A percentile compares a stretch with the other conserved stretches of the same genome.
Conservation (phyloP, 495 filamentous ascomycete species). For the Achaetomiella virescens region DNA sequence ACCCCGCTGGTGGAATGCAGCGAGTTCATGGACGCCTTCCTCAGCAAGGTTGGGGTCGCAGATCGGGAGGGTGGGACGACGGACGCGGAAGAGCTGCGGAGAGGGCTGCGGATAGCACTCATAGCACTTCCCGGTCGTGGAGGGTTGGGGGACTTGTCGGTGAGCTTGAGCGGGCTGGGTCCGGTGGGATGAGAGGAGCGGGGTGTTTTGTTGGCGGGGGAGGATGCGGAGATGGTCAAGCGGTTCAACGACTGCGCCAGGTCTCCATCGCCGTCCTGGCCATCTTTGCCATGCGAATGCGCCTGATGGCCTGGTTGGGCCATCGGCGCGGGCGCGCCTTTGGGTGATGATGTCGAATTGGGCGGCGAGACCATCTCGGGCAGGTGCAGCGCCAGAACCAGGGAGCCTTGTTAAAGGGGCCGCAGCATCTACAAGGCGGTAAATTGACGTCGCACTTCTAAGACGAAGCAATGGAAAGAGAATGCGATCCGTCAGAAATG, state of each 20-base stretch:
- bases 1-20: conserved; percentile 41
- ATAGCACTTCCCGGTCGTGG: conserved; percentile 33
- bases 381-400: not conserved
- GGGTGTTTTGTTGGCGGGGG: conserved; percentile 21
- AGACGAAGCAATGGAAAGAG: not conserved
- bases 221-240: conserved; percentile 34
- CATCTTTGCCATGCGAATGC: conserved; percentile 13
- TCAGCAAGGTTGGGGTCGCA: conserved; percentile 41
- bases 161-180: conserved; percentile 21
- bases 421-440: not conserved
- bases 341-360: not conserved
- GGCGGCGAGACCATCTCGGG: not conserved
- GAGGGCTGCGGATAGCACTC: conserved; percentile 42
- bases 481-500: not conserved
- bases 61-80: conserved; percentile 38
- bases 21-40: conserved; percentile 52
- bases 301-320: conserved; percentile 2
- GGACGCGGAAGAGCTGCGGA: conserved; percentile 39
- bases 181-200: conserved; percentile 18
- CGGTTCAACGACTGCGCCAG: conserved; percentile 38
- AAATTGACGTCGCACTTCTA: not conserved
- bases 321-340: conserved; percentile 11
- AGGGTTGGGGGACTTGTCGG: conserved; percentile 28
- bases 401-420: not conserved
- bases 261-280: conserved; percentile 20